Conservation (phyloP, 1,284 basidiomycete genomes). For the Somion occarium region DNA sequence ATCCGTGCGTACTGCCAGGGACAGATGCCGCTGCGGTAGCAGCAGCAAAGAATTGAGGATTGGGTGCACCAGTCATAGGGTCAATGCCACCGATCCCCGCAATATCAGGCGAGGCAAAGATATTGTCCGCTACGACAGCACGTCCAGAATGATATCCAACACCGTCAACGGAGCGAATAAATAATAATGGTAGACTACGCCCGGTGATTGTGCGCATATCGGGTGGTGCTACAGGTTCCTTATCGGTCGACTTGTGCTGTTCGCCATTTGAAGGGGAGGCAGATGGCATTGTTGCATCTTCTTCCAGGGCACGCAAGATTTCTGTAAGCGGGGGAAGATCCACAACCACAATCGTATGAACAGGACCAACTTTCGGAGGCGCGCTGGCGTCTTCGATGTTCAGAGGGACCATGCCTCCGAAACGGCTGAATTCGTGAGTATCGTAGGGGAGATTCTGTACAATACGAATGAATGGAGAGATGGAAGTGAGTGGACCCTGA, state of each 20-base stretch:
- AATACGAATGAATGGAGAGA: conserved; percentile 45
- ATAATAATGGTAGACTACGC: conserved; percentile 62
- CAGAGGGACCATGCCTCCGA: neutral
- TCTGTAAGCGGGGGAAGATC: conserved; percentile 71
- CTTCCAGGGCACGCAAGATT: conserved; percentile 69
- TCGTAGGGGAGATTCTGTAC: neutral
- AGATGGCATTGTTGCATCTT: conserved; percentile 50
- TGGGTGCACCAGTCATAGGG: conserved; percentile 14
- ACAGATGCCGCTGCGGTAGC: conserved; percentile 57
- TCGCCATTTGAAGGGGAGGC: conserved; percentile 21
- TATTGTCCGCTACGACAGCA: conserved; percentile 75
- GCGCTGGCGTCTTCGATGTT: neutral
- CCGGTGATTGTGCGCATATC: conserved; percentile 39
- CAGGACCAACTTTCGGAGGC: conserved; percentile 28
- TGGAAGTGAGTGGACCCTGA: conserved; percentile 57
- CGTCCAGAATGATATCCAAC: conserved; percentile 82
- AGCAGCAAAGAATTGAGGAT: conserved; percentile 55
- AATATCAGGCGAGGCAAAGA: conserved; percentile 64
- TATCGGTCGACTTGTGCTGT: conserved; percentile 14
- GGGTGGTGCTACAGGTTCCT: conserved; percentile 13
- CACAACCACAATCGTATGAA: conserved; percentile 75
- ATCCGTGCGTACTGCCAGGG: conserved; percentile 57
- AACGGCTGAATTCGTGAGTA: neutral
- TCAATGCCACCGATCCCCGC: conserved; percentile 17
- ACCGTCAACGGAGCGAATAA: conserved; percentile 72